These are phyloP conservation scores for Mycena kentingensis DNA, from an alignment of 768 basidiomycete genomes.

Conservation along the genomic window DNA sequence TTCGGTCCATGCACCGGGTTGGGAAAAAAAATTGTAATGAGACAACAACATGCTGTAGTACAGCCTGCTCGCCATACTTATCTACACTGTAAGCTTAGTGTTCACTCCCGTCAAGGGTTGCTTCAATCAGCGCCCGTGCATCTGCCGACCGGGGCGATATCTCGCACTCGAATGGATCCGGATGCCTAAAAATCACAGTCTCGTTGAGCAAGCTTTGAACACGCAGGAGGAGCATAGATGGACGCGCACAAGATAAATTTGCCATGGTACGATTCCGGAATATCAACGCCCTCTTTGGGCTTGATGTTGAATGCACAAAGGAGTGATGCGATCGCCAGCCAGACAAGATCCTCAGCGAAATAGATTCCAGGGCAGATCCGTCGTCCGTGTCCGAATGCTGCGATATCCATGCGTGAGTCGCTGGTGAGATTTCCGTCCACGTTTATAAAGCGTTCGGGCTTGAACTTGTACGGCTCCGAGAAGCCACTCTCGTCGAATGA, in stretches of 20 bases:
- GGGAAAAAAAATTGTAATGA: too few relatives aligned
- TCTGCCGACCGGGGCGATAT: too few relatives aligned
- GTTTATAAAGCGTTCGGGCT: slow-evolving; percentile 31
- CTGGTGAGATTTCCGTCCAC: slow-evolving; percentile 10
- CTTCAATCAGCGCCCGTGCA: too few relatives aligned
- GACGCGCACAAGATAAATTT: neutral
- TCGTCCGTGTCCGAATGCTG: too few relatives aligned
- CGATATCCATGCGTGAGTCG: slow-evolving; percentile 2
- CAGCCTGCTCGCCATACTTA: too few relatives aligned
- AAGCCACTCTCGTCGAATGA: slow-evolving; percentile 31
- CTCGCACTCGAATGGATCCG: neutral
- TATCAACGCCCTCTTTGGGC: neutral
- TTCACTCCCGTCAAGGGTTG: too few relatives aligned
- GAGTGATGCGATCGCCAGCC: neutral
- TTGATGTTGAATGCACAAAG: neutral
- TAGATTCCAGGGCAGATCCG: slow-evolving; percentile 18
- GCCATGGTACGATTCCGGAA: neutral
- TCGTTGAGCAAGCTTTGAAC: too few relatives aligned
- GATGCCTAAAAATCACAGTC: neutral
- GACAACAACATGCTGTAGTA: too few relatives aligned
- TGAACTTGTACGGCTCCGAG: slow-evolving; percentile 31
- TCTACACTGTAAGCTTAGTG: too few relatives aligned
- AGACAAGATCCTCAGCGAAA: neutral
- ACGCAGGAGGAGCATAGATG: neutral
- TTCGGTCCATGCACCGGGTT: too few relatives aligned